Percentiles rank a stretch among this genome's conserved stretches.
These are phyloP conservation scores for Puccinia horiana DNA, from an alignment of 1,284 basidiomycete species.

Conservation along the genomic window DNA sequence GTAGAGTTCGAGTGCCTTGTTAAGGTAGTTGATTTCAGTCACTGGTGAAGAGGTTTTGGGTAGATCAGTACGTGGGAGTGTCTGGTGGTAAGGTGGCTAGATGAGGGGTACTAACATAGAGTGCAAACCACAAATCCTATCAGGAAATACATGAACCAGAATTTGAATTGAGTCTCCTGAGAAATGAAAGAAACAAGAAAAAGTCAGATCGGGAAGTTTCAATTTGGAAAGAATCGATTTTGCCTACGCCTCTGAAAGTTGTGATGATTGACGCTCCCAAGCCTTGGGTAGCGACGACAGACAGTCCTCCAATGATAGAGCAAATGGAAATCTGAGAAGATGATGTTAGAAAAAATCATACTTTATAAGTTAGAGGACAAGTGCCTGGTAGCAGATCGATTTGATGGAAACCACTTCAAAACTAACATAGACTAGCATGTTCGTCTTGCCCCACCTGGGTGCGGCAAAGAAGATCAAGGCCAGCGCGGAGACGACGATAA, in stretches of 20 bases:
- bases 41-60: conserved; percentile 61
- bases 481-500: conserved; percentile 68
- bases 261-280: conserved; percentile 88
- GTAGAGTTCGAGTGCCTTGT: conserved; percentile 92
- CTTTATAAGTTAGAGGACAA: background rate
- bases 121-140: conserved; percentile 82
- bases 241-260: conserved; percentile 70
- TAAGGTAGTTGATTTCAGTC: conserved; percentile 91
- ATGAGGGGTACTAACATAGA: conserved; percentile 64
- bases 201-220: background rate
- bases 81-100: background rate
- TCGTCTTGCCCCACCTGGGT: conserved; percentile 84
- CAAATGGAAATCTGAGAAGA: conserved; percentile 71
- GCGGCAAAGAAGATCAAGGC: conserved; percentile 76
- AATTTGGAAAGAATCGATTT: background rate
- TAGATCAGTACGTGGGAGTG: background rate
- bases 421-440: conserved; percentile 83
- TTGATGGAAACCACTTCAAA: background rate
- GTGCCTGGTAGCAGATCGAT: background rate
- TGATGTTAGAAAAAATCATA: background rate
- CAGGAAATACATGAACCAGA: conserved; percentile 63
- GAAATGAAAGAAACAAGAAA: background rate
- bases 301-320: conserved; percentile 93
- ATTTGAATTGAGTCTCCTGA: conserved; percentile 49
- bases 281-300: conserved; percentile 92